phyloP scores from a whole-genome alignment of 2,329 filamentous ascomycete genomes.

The Fusarium ambrosium region DNA sequence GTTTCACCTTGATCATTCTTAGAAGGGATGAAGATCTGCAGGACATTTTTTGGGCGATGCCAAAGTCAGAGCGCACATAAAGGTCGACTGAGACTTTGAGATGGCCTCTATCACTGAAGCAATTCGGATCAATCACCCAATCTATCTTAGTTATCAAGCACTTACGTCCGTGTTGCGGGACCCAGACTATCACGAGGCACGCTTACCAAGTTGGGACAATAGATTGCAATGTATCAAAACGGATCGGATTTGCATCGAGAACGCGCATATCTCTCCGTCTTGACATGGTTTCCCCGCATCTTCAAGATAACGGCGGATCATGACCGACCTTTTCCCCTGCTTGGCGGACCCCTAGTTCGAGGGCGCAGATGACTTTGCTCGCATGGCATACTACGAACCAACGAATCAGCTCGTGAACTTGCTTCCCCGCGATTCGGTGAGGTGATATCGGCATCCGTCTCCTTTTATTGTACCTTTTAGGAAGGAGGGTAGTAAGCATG shows the following conservation, averaged over 20 bases:
- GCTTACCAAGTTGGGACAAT: slow-evolving; percentile 28
- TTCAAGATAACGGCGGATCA: not conserved
- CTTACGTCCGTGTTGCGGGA: not conserved
- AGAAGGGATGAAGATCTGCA: not conserved
- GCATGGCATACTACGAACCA: not conserved
- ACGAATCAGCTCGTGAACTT: not conserved
- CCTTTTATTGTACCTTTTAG: not conserved
- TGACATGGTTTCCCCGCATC: slow-evolving; percentile 16
- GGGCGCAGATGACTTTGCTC: not conserved
- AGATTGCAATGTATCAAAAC: slow-evolving; percentile 7
- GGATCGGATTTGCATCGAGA: not conserved
- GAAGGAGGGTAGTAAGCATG: not conserved
- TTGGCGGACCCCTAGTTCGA: not conserved
- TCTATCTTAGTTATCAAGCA: not conserved
- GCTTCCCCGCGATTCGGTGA: not conserved
- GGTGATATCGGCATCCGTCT: not conserved
- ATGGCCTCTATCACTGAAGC: not conserved
- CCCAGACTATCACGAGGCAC: not conserved
- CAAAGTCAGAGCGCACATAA: not conserved
- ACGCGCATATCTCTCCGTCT: not conserved
- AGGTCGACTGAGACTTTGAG: not conserved
- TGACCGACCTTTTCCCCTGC: not conserved
- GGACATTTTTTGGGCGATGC: not conserved
- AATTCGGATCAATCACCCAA: not conserved
- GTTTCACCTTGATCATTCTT: not conserved